phyloP scores from a whole-genome alignment of 495 filamentous ascomycete species.

The Podospora sp. region DNA sequence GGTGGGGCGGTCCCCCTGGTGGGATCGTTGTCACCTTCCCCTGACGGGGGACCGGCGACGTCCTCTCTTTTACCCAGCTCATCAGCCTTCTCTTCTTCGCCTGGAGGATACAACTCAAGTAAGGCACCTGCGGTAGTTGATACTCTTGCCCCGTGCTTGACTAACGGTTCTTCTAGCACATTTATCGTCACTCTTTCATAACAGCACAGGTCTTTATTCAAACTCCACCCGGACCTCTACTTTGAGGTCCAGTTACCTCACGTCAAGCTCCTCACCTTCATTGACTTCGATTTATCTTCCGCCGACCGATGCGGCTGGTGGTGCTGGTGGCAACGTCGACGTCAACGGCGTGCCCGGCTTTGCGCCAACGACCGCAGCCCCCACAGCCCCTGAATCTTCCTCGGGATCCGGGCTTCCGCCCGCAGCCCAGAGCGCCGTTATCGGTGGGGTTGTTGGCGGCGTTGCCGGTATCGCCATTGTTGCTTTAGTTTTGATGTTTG shows the following conservation, averaged over 20 bases:
- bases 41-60: conserved; percentile 39
- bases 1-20: conserved; percentile 27
- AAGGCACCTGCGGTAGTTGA: conserved; percentile 5
- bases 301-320: conserved; percentile 20
- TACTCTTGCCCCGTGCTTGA: conserved; percentile 1
- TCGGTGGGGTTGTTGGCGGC: conserved; percentile 68
- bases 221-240: conserved; percentile 37
- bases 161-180: conserved; percentile 33
- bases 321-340: conserved; percentile 12
- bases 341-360: conserved; percentile 11
- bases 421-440: conserved; percentile 46
- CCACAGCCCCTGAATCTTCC: conserved; percentile 6
- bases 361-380: conserved; percentile 7
- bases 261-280: conserved; percentile 25
- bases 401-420: conserved; percentile 33
- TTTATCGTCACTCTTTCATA: conserved; percentile 43
- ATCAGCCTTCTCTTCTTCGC: conserved; percentile 47
- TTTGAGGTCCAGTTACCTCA: conserved; percentile 30
- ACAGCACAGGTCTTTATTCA: conserved; percentile 38
- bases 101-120: conserved; percentile 47
- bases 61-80: conserved; percentile 53
- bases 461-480: conserved; percentile 65
- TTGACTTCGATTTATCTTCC: conserved; percentile 21
- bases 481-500: conserved; percentile 55
- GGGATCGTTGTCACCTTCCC: conserved; percentile 25